Evolutionary conservation across 2,329 filamentous ascomycete genomes (phyloP).

Genomic region (Penicillium sp.): DNA sequence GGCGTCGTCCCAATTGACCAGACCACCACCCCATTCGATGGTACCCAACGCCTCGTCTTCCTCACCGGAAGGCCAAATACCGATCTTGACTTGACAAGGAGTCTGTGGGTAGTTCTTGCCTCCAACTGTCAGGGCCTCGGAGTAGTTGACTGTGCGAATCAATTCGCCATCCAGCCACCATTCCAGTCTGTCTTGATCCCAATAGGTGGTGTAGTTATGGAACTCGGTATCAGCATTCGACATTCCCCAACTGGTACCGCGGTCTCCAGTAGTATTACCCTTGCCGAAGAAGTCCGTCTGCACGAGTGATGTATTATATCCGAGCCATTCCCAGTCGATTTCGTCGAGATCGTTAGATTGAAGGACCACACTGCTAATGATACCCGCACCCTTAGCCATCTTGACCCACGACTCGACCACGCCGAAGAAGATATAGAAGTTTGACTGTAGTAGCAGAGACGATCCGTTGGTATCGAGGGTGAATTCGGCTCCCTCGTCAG

Average conservation of each 20-base stretch:
- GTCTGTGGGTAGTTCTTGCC: constrained; percentile 68
- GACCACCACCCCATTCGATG: constrained; percentile 68
- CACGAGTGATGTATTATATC: constrained; percentile 38
- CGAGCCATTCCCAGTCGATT: constrained; percentile 66
- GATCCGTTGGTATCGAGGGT: constrained; percentile 69
- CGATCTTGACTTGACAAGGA: constrained; percentile 69
- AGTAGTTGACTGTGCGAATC: constrained; percentile 62
- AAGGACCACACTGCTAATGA: constrained; percentile 80
- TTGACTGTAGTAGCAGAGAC: constrained; percentile 74
- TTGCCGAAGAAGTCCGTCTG: constrained; percentile 98
- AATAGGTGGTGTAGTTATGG: constrained; percentile 60
- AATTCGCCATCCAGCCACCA: constrained; percentile 65
- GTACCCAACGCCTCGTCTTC: constrained; percentile 43
- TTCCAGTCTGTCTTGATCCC: constrained; percentile 62
- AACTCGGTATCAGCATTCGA: constrained; percentile 55
- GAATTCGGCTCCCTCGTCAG: constrained; percentile 66
- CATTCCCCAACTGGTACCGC: constrained; percentile 72
- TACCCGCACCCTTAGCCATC: constrained; percentile 70
- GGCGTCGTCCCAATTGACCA: constrained; percentile 63
- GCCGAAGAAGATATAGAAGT: constrained; percentile 85
- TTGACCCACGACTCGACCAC: constrained; percentile 76
- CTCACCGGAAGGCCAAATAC: constrained; percentile 66
- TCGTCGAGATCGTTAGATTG: constrained; percentile 83
- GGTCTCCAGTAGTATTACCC: constrained; percentile 76
- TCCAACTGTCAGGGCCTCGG: constrained; percentile 51